Evolutionary conservation across 805 yeast species (phyloP).

Genomic region (Suhomyces vadensis): DNA sequence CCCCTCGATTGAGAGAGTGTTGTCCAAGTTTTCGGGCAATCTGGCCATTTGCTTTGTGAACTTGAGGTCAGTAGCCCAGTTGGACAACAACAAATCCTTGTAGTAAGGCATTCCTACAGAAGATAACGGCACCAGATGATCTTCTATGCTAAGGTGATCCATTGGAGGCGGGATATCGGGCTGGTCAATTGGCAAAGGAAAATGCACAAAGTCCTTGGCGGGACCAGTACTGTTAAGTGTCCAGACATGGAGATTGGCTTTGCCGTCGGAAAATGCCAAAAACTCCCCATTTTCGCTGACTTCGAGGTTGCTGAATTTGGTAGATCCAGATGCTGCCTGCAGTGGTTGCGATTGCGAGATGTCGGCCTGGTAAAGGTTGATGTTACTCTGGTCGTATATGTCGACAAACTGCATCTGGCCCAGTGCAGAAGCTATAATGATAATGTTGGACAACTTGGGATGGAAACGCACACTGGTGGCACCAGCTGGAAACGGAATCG

Average conservation of each 20-base stretch:
- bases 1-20: constrained; percentile 39
- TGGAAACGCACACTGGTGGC: constrained; percentile 83
- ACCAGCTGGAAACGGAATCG: constrained; percentile 86
- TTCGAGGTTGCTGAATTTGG: constrained; percentile 50
- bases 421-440: constrained; percentile 67
- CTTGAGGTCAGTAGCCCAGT: constrained; percentile 68
- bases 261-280: constrained; percentile 65
- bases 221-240: constrained; percentile 38
- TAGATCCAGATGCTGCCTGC: constrained; percentile 8
- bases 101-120: constrained; percentile 86
- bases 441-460: constrained; percentile 79
- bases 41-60: constrained; percentile 64
- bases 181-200: constrained; percentile 49
- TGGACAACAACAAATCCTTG: constrained; percentile 70
- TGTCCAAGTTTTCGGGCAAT: constrained; percentile 55
- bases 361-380: constrained; percentile 67
- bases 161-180: constrained; percentile 45
- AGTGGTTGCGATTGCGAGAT: constrained; percentile 22
- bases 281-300: constrained; percentile 75
- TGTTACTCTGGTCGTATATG: constrained; percentile 71
- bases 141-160: constrained; percentile 36
- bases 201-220: constrained; percentile 36
- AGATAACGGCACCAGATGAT: constrained; percentile 53
- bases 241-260: constrained; percentile 69
- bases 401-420: constrained; percentile 90